phyloP scores from a whole-genome alignment of 129 eudicot species.

The Dittrichia graveolens region DNA sequence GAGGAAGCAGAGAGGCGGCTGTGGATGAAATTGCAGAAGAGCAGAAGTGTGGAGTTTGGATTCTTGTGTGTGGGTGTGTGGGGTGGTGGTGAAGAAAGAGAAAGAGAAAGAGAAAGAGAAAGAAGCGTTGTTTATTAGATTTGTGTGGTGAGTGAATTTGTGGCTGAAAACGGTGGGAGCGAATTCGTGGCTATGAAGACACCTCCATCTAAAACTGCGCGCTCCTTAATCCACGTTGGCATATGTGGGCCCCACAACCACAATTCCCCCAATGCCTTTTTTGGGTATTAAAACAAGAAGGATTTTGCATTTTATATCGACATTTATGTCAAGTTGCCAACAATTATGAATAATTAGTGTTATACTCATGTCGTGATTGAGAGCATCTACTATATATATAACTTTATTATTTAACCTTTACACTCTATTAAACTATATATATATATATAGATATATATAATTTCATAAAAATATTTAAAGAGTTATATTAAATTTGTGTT shows the following conservation, averaged over 20 bases:
- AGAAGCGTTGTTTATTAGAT: constrained; percentile 24
- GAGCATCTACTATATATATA: too few relatives aligned
- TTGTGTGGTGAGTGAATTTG: constrained; percentile 34
- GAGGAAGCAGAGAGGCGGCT: constrained; percentile 29
- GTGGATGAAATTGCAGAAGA: not conserved
- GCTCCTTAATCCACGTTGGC: constrained; percentile 34
- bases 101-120: constrained; percentile 1
- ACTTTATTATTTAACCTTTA: too few relatives aligned
- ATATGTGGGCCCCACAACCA: constrained; percentile 17
- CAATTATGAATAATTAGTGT: too few relatives aligned
- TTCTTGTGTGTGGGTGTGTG: constrained; percentile 12
- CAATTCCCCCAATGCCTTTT: not conserved
- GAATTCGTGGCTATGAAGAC: constrained; percentile 30
- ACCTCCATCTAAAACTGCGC: constrained; percentile 34
- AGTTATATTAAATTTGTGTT: too few relatives aligned
- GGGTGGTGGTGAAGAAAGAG: constrained; percentile 2
- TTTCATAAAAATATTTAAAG: too few relatives aligned
- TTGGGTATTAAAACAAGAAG: too few relatives aligned
- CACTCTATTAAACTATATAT: too few relatives aligned
- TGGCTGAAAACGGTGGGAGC: constrained; percentile 34
- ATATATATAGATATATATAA: too few relatives aligned
- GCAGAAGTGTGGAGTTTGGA: not conserved
- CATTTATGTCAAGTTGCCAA: too few relatives aligned
- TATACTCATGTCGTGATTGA: too few relatives aligned
- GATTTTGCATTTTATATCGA: too few relatives aligned